A percentile compares a stretch with the other conserved stretches of the same genome.
Conservation (phyloP, 345 rosid species). For the Salix udensis region DNA sequence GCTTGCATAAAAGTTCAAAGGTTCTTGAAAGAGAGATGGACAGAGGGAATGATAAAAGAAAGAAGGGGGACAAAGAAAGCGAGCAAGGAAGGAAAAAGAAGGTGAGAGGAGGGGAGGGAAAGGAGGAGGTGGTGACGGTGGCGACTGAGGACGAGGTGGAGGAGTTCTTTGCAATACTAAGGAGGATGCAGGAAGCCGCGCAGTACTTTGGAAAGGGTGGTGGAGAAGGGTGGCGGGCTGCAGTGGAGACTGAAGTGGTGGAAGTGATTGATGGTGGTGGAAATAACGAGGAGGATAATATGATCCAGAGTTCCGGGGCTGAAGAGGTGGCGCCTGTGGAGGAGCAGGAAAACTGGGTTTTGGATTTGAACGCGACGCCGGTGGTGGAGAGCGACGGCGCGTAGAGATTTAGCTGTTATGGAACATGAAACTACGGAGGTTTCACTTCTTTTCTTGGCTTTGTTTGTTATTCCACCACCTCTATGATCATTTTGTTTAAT, state of each 20-base stretch:
- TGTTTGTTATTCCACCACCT: too few species aligned
- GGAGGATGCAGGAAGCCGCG: constrained; percentile 20
- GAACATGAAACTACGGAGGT: background rate
- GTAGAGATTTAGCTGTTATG: background rate
- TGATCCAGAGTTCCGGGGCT: background rate
- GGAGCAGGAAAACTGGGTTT: background rate
- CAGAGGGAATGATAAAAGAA: constrained; percentile 12
- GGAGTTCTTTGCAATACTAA: constrained; percentile 23
- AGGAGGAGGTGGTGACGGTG: background rate
- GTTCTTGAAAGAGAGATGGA: background rate
- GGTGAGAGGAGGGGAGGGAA: background rate
- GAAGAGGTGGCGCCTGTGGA: background rate
- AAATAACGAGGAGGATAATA: constrained; percentile 1
- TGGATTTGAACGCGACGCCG: constrained; percentile 21
- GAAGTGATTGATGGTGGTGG: background rate
- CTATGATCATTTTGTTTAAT: too few species aligned
- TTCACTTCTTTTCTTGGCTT: too few species aligned
- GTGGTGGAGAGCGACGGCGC: constrained; percentile 1
- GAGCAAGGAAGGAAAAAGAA: background rate
- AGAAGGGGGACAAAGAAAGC: background rate
- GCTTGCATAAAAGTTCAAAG: background rate
- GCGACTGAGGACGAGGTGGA: constrained; percentile 26
- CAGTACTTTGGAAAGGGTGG: constrained; percentile 15
- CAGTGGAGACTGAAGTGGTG: constrained; percentile 12
- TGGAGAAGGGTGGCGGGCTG: constrained; percentile 21